Evolutionary conservation across 805 yeast species (phyloP).

Genomic region (Naumovozyma baii): DNA sequence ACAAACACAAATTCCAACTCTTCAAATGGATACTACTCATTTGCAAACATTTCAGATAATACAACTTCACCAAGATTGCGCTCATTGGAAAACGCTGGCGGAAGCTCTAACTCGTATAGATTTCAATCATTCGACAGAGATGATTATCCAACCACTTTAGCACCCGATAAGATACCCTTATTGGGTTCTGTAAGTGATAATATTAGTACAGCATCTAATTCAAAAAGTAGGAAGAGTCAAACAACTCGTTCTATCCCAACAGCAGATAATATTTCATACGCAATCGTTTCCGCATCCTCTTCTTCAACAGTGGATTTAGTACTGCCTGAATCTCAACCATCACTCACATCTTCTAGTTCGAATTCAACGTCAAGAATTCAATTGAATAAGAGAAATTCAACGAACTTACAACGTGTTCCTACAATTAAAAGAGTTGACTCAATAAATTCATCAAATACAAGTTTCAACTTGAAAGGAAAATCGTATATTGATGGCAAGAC

Average conservation of each 20-base stretch:
- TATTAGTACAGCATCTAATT: not conserved
- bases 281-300: conserved; percentile 15
- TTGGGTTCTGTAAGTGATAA: not conserved
- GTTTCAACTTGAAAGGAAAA: not conserved
- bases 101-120: not conserved
- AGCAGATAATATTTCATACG: conserved; percentile 24
- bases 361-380: not conserved
- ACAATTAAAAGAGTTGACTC: conserved; percentile 12
- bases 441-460: not conserved
- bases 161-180: conserved; percentile 9
- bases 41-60: conserved; percentile 32
- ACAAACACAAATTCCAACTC: conserved; percentile 20
- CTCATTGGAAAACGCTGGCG: too few relatives aligned
- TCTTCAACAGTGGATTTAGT: not conserved
- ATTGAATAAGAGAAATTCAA: not conserved
- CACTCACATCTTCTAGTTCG: conserved; percentile 3
- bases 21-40: conserved; percentile 28
- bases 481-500: too few relatives aligned
- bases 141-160: conserved; percentile 14
- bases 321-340: conserved; percentile 1
- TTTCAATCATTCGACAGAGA: not conserved
- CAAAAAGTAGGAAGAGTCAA: not conserved
- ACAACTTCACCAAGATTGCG: conserved; percentile 21
- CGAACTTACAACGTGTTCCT: conserved; percentile 8
- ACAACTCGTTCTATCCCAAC: conserved; percentile 17